A percentile compares a stretch with the other conserved stretches of the same genome.
Evolutionary conservation across 2,329 filamentous ascomycete genomes (phyloP).

Genomic region (Pestalotiopsis sp.): DNA sequence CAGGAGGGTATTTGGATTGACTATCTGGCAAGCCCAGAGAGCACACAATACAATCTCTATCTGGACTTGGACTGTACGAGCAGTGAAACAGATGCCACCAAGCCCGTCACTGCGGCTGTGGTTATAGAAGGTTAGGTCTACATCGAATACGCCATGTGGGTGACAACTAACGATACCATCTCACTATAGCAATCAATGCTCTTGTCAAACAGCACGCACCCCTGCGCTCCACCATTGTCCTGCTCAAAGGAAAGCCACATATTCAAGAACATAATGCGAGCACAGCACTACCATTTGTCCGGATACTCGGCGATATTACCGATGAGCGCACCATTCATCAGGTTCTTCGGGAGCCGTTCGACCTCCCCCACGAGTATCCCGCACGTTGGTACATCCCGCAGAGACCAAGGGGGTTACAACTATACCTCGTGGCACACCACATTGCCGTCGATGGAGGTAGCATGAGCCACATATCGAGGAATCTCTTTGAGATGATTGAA

Average conservation of each 20-base stretch:
- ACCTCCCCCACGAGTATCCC: background rate
- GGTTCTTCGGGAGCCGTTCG: background rate
- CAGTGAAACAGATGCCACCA: background rate
- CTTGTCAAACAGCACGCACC: background rate
- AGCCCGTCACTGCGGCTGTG: background rate
- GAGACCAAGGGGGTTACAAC: background rate
- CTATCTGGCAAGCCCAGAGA: background rate
- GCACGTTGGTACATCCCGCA: background rate
- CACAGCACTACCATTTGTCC: background rate
- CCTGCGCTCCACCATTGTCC: background rate
- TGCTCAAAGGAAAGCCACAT: background rate
- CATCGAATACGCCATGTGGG: background rate
- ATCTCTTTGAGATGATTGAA: background rate
- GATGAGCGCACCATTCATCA: background rate
- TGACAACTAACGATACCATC: background rate
- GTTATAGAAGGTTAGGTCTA: background rate
- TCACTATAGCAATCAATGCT: background rate
- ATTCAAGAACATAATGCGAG: background rate
- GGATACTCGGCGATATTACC: background rate
- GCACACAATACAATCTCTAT: background rate
- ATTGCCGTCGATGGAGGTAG: background rate
- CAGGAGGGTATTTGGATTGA: slow-evolving; percentile 1
- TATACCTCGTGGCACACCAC: background rate
- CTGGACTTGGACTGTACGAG: background rate
- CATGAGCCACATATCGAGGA: background rate